Percentiles rank a stretch among this genome's conserved stretches.
These are phyloP conservation scores for Penicillium samsonianum DNA, from an alignment of 495 filamentous ascomycete genomes.

Conservation along the genomic window DNA sequence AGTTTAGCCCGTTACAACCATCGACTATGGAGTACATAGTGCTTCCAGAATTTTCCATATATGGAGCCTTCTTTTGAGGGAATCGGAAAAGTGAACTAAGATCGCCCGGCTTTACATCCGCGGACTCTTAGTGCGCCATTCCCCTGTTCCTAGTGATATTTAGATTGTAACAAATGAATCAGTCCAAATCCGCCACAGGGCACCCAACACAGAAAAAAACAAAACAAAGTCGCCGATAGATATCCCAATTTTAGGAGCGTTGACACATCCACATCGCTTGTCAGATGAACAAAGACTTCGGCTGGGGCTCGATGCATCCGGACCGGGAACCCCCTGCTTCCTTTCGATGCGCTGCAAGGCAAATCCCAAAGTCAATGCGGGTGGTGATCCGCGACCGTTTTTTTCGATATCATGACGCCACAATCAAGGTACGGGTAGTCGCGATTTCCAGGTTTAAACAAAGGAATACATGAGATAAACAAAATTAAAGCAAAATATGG, in stretches of 20 bases:
- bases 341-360: slow-evolving; percentile 3
- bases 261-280: slow-evolving; percentile 7
- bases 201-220: not conserved
- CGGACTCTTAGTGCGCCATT: slow-evolving; percentile 22
- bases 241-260: slow-evolving; percentile 7
- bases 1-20: not conserved
- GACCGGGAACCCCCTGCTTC: slow-evolving; percentile 6
- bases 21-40: slow-evolving; percentile 13
- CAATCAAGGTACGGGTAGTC: not conserved
- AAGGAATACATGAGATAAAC: not conserved
- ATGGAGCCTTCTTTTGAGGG: slow-evolving; percentile 14
- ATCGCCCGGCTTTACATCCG: slow-evolving; percentile 34
- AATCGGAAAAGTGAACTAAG: slow-evolving; percentile 16
- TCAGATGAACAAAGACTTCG: slow-evolving; percentile 11
- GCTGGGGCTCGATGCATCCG: slow-evolving; percentile 7
- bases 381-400: slow-evolving; percentile 9
- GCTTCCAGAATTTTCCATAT: slow-evolving; percentile 32
- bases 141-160: slow-evolving; percentile 7
- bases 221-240: not conserved
- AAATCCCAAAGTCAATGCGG: slow-evolving; percentile 6
- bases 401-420: slow-evolving; percentile 3
- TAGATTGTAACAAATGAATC: not conserved
- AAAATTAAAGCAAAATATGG: not conserved
- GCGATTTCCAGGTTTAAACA: not conserved
- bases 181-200: not conserved